Evolutionary conservation across 768 basidiomycete genomes (phyloP), one percentile per base, ranked within the genome.

Genomic region (Lactarius indigo): DNA sequence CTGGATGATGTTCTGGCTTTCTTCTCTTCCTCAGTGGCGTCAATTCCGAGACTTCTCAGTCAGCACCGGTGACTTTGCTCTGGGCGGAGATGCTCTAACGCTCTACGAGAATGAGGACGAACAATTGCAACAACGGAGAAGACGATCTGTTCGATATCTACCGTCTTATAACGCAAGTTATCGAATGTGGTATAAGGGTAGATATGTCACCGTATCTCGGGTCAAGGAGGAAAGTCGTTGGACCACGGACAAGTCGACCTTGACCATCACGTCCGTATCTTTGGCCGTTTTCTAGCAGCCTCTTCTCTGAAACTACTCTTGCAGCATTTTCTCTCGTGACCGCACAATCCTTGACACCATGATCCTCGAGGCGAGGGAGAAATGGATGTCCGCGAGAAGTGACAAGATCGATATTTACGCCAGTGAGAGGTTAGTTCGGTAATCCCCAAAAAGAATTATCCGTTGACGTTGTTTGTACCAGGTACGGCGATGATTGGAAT

Each of bases 1-100:
- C 44, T 91, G 90, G 90, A 80, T 91, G 71, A 82, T 89, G 81
- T 75, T 81, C 47, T 91, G 89, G 89, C 75, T 91, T 0, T 84
- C 87, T 5, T 79, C 80, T 60, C 85, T 85, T 50, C 81, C 85
- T 23, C 77, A 82, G n/a, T 90, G 86, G 86, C 76, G 81, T 83
- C 67, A 75, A 42, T 81, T 84, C 8, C 82, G 86, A 9, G 80
- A 82, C 64, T 78, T 88, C 31, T 75, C 85, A 55, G 76, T 88
- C 42, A 82, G 78, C 70, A 87, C 85, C 50, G 23, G 69, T 23
- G 72, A 71, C 72, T 69, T 82, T 76, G 73, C 79, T 73, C 74
- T 80, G 8, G 72, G 75, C 26, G 72, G 75, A 5, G 69, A 72
- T 44, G 75, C 74, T 0, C 66, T 79, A 68, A 68, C 66, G 26